Evolutionary conservation across 1,139 yeast species (phyloP).

Genomic region (Debaryomycetaceae sp.): DNA sequence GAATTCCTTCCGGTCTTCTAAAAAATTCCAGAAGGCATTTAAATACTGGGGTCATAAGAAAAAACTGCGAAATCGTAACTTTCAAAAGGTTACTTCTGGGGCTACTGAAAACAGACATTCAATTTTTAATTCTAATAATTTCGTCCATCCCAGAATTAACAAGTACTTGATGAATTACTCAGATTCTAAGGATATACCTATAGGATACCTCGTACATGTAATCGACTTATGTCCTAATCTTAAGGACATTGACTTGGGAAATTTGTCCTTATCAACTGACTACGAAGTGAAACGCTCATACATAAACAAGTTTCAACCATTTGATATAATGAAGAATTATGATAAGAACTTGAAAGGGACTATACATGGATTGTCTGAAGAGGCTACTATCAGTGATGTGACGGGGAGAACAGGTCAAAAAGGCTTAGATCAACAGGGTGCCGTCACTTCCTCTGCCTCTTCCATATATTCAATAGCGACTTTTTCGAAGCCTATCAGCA

Average conservation of each 20-base stretch:
- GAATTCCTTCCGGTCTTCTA: constrained; percentile 13
- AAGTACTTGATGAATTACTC: constrained; percentile 56
- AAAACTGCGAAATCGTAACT: constrained; percentile 12
- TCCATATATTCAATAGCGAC: constrained; percentile 28
- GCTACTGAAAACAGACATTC: neutral
- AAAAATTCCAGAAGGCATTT: constrained; percentile 21
- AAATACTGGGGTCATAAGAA: constrained; percentile 18
- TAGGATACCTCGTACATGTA: constrained; percentile 63
- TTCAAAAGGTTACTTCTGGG: neutral
- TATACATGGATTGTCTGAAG: neutral
- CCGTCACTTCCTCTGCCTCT: constrained; percentile 23
- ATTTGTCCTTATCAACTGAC: constrained; percentile 55
- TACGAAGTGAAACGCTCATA: constrained; percentile 42
- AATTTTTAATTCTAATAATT: neutral
- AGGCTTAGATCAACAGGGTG: constrained; percentile 10
- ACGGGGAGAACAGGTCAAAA: constrained; percentile 13
- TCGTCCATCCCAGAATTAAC: constrained; percentile 58
- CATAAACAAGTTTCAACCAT: constrained; percentile 35
- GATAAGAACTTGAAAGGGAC: constrained; percentile 25
- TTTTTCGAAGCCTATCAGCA: constrained; percentile 27
- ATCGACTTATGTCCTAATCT: constrained; percentile 59
- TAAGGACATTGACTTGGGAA: constrained; percentile 47
- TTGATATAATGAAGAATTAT: constrained; percentile 39
- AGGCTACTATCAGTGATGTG: constrained; percentile 18
- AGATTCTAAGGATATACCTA: constrained; percentile 61